Evolutionary conservation across 805 yeast species (phyloP).

Genomic region (Yarrowia hollandica): DNA sequence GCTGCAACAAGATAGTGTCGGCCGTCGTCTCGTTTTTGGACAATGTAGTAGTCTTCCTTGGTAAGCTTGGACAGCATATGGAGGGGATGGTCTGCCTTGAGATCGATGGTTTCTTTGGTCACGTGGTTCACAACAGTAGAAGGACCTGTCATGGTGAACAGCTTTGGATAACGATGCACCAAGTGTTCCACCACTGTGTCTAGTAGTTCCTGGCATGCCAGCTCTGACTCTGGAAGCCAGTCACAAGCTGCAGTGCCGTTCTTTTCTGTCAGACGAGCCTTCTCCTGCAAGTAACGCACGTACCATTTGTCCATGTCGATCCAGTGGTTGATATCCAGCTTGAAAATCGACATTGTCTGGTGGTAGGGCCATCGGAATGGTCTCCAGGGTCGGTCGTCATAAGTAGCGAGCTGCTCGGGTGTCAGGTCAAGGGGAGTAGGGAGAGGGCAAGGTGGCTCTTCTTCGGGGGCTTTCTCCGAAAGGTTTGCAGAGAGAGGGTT

Average conservation of each 20-base stretch:
- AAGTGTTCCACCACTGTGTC: slow-evolving; percentile 61
- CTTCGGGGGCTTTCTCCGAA: neutral
- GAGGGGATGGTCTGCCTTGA: slow-evolving; percentile 61
- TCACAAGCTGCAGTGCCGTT: slow-evolving; percentile 22
- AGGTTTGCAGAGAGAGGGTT: neutral
- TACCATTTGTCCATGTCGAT: slow-evolving; percentile 77
- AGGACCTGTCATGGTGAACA: slow-evolving; percentile 53
- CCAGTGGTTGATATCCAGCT: slow-evolving; percentile 74
- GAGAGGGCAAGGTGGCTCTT: neutral
- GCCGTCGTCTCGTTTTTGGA: slow-evolving; percentile 56
- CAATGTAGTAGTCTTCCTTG: slow-evolving; percentile 73
- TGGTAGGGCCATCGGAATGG: slow-evolving; percentile 81
- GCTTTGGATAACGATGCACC: slow-evolving; percentile 60
- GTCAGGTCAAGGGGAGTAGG: slow-evolving; percentile 47
- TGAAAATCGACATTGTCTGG: slow-evolving; percentile 74
- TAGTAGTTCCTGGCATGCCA: slow-evolving; percentile 52
- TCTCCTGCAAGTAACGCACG: slow-evolving; percentile 63
- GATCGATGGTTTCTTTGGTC: slow-evolving; percentile 62
- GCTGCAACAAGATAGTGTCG: slow-evolving; percentile 67
- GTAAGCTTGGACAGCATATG: slow-evolving; percentile 65
- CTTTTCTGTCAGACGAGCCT: slow-evolving; percentile 55
- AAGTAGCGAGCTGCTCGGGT: slow-evolving; percentile 62
- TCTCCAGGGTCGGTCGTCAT: slow-evolving; percentile 79
- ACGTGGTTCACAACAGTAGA: slow-evolving; percentile 53
- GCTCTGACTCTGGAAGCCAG: slow-evolving; percentile 14